phyloP scores from a whole-genome alignment of 2,329 filamentous ascomycete genomes.

The Shiraia sp. region DNA sequence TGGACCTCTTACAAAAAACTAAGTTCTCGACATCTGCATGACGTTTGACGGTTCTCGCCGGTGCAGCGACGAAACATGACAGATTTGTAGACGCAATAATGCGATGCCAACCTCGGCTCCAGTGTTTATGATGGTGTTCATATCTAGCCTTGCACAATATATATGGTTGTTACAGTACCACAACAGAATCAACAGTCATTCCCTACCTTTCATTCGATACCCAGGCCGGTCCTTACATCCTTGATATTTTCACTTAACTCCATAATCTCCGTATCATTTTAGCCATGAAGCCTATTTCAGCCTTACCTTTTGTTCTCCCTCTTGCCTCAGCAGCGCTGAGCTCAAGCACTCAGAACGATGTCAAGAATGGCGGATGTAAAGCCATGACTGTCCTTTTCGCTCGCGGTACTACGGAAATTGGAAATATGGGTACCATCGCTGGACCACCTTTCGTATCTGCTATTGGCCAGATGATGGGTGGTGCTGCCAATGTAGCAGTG shows the following conservation, averaged over 20 bases:
- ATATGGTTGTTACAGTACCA: not conserved
- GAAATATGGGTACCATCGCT: constrained; percentile 56
- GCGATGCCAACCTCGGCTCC: too few species aligned
- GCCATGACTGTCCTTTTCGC: constrained; percentile 60
- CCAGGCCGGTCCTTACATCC: constrained; percentile 1
- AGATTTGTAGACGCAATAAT: not conserved
- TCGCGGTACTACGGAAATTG: constrained; percentile 58
- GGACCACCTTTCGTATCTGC: constrained; percentile 58
- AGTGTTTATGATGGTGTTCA: too few species aligned
- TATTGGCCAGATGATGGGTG: constrained; percentile 46
- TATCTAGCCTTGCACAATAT: too few species aligned
- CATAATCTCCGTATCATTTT: not conserved
- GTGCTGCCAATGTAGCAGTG: constrained; percentile 51
- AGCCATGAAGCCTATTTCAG: constrained; percentile 18
- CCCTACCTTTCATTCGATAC: not conserved
- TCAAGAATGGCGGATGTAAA: constrained; percentile 44
- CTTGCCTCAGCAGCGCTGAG: constrained; percentile 22
- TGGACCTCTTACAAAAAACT: too few species aligned
- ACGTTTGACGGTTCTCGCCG: constrained; percentile 12
- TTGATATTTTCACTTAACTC: not conserved
- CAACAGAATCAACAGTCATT: not conserved
- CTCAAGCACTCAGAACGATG: constrained; percentile 29
- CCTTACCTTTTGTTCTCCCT: constrained; percentile 13
- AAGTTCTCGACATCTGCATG: constrained; percentile 17
- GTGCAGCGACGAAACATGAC: constrained; percentile 17